Evolutionary conservation across 2,329 filamentous ascomycete species (phyloP), one percentile per base, ranked within the genome.

Genomic region (Ophiostoma ulmi): DNA sequence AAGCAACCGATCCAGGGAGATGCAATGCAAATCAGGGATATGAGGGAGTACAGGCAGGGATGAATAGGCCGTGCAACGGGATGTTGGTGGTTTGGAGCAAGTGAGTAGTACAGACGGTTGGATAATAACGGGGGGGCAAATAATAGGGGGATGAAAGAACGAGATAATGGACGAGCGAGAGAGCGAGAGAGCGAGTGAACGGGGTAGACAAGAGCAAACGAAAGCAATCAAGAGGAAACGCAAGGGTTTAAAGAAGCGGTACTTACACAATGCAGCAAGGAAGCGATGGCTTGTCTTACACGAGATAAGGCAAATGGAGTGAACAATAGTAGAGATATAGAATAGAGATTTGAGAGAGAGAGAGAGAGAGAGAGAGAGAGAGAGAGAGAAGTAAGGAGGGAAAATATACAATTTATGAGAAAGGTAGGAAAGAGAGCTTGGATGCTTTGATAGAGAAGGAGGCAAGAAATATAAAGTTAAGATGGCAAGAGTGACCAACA

Each of bases 191-290:
- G 14, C 39, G 39, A 44, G 5, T 44, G 39, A 44, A 44, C 39
- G 39, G 39, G 14, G 5, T 13, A 7, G 52, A 58, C 26, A 22
- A 58, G n/a, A 26, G 8, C 10, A 13, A 11, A 44, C 8, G 7
- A n/a, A 4, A 13, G 20, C 20, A 55, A 55, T 55, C 20, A n/a
- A 55, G 17, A 11, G 22, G 52, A 26, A 58, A 31, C 52, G 52
- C n/a, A 58, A 58, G 52, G 22, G 52, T 17, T 26, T 13, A 4
- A 5, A 26, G 3, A 22, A 14, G 20, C 26, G 14, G 58, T 63
- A 65, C 63, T 65, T 65, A 65, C 63, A 65, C 63, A 65, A 22
- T 26, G 52, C 52, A 26, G 52, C 52, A 58, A 58, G 52, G 36
- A 39, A 65, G 22, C 22, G 7, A 22, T 10, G 14, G 65, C 13